phyloP scores from a whole-genome alignment of 345 rosid species.

The Melastoma malabathricum region DNA sequence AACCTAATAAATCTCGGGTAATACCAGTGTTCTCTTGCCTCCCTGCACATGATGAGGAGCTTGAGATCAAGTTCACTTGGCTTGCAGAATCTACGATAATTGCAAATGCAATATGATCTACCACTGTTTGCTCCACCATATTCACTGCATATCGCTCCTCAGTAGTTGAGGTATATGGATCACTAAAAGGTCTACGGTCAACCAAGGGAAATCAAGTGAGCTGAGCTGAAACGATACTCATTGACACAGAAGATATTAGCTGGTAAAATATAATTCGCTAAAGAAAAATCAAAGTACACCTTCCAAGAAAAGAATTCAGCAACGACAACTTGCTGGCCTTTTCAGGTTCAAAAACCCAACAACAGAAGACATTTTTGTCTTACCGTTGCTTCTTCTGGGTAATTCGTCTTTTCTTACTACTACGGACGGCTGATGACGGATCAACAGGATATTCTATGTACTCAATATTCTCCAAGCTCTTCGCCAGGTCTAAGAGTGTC shows the following conservation, averaged over 20 bases:
- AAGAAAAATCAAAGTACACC: conserved; percentile 25
- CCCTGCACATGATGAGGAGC: conserved; percentile 25
- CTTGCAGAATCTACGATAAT: not conserved
- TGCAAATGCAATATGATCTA: conserved; percentile 21
- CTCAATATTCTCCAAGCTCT: conserved; percentile 51
- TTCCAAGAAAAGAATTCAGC: conserved; percentile 60
- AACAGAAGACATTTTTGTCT: conserved; percentile 64
- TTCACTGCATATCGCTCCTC: conserved; percentile 58
- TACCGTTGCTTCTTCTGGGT: conserved; percentile 60
- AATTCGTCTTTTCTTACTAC: conserved; percentile 46
- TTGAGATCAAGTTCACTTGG: not conserved
- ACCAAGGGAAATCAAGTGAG: too few relatives aligned
- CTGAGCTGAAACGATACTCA: too few relatives aligned
- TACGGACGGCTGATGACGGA: conserved; percentile 38
- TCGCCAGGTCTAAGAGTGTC: conserved; percentile 72
- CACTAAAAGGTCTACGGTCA: conserved; percentile 44
- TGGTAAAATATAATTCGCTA: not conserved
- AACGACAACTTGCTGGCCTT: conserved; percentile 64
- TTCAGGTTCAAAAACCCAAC: conserved; percentile 74
- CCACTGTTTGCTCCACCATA: conserved; percentile 61
- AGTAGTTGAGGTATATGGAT: conserved; percentile 22
- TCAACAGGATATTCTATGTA: conserved; percentile 50
- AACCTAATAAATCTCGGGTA: conserved; percentile 80
- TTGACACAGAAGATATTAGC: too few relatives aligned
- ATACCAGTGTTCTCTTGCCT: conserved; percentile 62